These are phyloP conservation scores for Monilinia fructicola DNA, from an alignment of 2,329 filamentous ascomycete species.

Conservation along the genomic window DNA sequence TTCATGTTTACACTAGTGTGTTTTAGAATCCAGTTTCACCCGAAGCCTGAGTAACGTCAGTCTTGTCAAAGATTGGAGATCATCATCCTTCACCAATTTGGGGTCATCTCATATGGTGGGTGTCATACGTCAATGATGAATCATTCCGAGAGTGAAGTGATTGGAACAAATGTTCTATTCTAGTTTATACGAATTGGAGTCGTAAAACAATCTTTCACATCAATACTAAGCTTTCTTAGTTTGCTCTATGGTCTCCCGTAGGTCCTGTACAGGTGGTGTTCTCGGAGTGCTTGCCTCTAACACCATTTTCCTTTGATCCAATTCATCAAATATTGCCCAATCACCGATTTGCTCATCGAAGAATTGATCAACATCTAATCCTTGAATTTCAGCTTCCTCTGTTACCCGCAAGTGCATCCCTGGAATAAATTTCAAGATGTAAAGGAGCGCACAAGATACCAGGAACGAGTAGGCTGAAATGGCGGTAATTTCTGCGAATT, in stretches of 20 bases:
- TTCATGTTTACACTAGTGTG: not conserved
- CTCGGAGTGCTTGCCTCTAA: conserved; percentile 26
- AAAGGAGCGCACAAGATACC: conserved; percentile 52
- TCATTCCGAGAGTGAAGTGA: not conserved
- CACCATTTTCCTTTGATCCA: conserved; percentile 29
- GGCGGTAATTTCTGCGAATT: conserved; percentile 57
- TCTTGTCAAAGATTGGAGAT: not conserved
- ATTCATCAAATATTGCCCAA: conserved; percentile 40
- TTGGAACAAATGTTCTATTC: not conserved
- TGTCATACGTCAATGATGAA: not conserved
- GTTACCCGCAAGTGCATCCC: conserved; percentile 55
- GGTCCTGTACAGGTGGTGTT: conserved; percentile 28
- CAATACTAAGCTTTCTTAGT: not conserved
- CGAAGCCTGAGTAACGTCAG: not conserved
- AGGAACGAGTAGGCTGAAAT: conserved; percentile 56
- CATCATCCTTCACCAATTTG: not conserved
- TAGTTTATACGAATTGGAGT: not conserved
- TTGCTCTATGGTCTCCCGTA: conserved; percentile 12
- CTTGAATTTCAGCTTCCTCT: conserved; percentile 55
- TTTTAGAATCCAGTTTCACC: not conserved
- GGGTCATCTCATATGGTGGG: not conserved
- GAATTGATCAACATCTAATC: conserved; percentile 53
- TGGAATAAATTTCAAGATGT: conserved; percentile 58
- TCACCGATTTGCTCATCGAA: conserved; percentile 46
- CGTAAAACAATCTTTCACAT: not conserved